A percentile compares a stretch with the other conserved stretches of the same genome.
Conservation (phyloP, 2,329 filamentous ascomycete genomes). For the Alternaria arborescens region DNA sequence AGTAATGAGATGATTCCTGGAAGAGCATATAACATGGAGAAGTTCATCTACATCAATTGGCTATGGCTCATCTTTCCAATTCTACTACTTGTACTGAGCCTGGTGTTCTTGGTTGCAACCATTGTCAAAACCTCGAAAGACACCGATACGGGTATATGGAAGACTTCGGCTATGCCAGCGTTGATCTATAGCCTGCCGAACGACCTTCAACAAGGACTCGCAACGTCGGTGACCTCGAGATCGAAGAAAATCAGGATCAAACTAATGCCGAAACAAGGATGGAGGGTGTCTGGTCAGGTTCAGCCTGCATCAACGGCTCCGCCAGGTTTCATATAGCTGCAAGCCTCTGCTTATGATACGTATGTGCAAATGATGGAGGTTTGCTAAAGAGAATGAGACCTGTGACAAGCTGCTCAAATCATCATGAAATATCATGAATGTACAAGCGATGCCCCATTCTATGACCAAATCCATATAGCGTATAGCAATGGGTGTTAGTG, state of each 20-base stretch:
- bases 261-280: slow-evolving; percentile 26
- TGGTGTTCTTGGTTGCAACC: slow-evolving; percentile 37
- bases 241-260: slow-evolving; percentile 15
- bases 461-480: no score
- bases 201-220: slow-evolving; percentile 8
- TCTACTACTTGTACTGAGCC: slow-evolving; percentile 24
- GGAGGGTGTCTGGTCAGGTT: slow-evolving; percentile 31
- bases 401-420: no score
- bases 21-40: neutral
- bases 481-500: no score
- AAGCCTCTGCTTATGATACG: neutral
- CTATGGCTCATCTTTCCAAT: slow-evolving; percentile 39
- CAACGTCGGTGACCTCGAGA: neutral
- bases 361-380: no score
- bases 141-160: slow-evolving; percentile 32
- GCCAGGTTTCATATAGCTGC: slow-evolving; percentile 3
- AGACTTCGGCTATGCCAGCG: slow-evolving; percentile 43
- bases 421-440: no score
- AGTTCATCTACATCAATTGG: neutral
- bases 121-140: slow-evolving; percentile 32
- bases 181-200: slow-evolving; percentile 38
- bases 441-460: no score
- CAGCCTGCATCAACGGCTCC: neutral
- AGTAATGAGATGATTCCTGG: no score
- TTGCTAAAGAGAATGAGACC: no score